A percentile compares a stretch with the other conserved stretches of the same genome.
phyloP scores from a whole-genome alignment of 495 filamentous ascomycete genomes.

The Entonaema liquescens region DNA sequence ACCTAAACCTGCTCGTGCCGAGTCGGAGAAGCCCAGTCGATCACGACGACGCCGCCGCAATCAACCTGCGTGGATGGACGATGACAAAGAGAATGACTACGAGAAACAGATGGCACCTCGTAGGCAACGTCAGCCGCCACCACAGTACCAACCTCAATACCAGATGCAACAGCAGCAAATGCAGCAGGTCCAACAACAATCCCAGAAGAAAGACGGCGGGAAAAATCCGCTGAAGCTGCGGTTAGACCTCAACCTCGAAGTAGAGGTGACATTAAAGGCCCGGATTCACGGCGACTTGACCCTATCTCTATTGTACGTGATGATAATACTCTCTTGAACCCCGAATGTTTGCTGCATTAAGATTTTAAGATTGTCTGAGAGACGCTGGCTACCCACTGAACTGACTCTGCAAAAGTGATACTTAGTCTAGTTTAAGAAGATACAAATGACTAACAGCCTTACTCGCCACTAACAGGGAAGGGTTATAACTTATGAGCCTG shows the following conservation, averaged over 20 bases:
- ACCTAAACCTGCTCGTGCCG: slow-evolving; percentile 32
- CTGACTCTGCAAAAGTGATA: slow-evolving; percentile 33
- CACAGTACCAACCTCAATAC: slow-evolving; percentile 49
- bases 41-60: slow-evolving; percentile 43
- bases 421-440: slow-evolving; percentile 7
- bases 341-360: background rate
- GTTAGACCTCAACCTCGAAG: slow-evolving; percentile 86
- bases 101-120: slow-evolving; percentile 40
- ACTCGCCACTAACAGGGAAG: slow-evolving; percentile 29
- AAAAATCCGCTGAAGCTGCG: slow-evolving; percentile 78
- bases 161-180: slow-evolving; percentile 49
- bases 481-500: slow-evolving; percentile 23
- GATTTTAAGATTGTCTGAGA: background rate
- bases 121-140: slow-evolving; percentile 54
- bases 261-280: slow-evolving; percentile 90
- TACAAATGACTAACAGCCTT: slow-evolving; percentile 30
- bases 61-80: slow-evolving; percentile 41
- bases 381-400: slow-evolving; percentile 19
- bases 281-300: slow-evolving; percentile 93
- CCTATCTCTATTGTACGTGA: slow-evolving; percentile 79
- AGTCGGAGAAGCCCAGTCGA: slow-evolving; percentile 41
- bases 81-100: slow-evolving; percentile 38
- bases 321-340: background rate
- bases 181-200: slow-evolving; percentile 49
- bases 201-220: slow-evolving; percentile 50